Base-by-base conservation (phyloP, 257 asterid genomes). In the Paraleonurus japonicus region DNA sequence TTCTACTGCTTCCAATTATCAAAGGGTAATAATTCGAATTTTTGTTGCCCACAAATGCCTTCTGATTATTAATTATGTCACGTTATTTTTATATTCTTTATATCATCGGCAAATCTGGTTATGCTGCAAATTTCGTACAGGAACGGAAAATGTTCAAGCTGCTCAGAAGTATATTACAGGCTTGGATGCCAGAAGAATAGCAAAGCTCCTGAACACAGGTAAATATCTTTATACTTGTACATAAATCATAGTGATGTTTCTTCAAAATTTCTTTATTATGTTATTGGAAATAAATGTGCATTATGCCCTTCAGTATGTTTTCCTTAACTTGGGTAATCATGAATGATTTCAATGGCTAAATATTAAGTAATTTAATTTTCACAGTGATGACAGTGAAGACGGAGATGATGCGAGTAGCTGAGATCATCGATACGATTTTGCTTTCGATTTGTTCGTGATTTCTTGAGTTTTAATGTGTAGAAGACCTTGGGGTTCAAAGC, bases 131-230 rank as follows among this genome's bases (percentile, higher is more conserved):
- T 53, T 41, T 74, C 62, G 43, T 76, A 28, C 89, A 95, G 99
- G 99, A 22, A 67, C 84, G 15, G 97, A 95, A 79, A 73, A 88
- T 79, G 86, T 89, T 79, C 98, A 89, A 84, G 95, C 96, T 65
- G 98, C 98, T 54, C 99, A 95, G 74, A 95, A 87, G 63, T 95
- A 82, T 60, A 81, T 95, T 65, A 92, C 99, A 7, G 99, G 99
- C 74, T 85, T 95, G 83, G 99, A 95, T 78, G 96, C 99, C 72
- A 83, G 99, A 85, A 85, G 99, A 83, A 82, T 95, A 78, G 71
- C 99, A 51, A 95, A 95, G 85, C 93, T 95, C 83, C 99, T 7
- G 99, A 95, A 70, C 85, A 87, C 89, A 95, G 99, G 99, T 92
- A 75, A 64, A 62, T 11, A 24, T 47, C 68, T 61, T 26, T 58